phyloP scores from a whole-genome alignment of 345 rosid species.

The Microcos paniculata region DNA sequence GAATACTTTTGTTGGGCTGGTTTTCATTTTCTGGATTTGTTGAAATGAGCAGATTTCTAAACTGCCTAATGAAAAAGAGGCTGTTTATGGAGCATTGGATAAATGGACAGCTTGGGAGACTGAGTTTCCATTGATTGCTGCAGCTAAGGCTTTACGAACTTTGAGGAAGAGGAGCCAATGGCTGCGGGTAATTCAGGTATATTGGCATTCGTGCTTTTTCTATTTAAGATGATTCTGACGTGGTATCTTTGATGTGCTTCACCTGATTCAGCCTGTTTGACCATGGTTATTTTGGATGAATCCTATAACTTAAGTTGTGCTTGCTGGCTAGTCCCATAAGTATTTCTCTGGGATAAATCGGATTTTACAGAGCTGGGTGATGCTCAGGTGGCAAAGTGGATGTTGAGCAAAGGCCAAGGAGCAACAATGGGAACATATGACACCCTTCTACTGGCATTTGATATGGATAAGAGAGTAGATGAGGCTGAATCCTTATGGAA shows the following conservation, averaged over 20 bases:
- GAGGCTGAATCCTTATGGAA: constrained; percentile 88
- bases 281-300: background rate
- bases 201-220: background rate
- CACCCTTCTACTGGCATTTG: constrained; percentile 76
- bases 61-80: constrained; percentile 77
- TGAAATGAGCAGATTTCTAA: constrained; percentile 55
- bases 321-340: background rate
- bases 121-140: constrained; percentile 80
- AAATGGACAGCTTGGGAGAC: constrained; percentile 90
- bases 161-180: constrained; percentile 69
- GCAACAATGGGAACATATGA: constrained; percentile 86
- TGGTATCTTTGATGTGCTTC: background rate
- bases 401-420: constrained; percentile 95
- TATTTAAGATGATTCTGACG: background rate
- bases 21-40: constrained; percentile 1
- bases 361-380: constrained; percentile 18
- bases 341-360: background rate
- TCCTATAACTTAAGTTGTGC: background rate
- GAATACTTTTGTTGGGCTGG: background rate
- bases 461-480: constrained; percentile 69
- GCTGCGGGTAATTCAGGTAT: constrained; percentile 83
- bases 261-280: background rate
- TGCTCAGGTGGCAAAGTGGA: constrained; percentile 86
- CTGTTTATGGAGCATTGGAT: constrained; percentile 77
- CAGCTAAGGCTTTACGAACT: constrained; percentile 65